A percentile compares a stretch with the other conserved stretches of the same genome.
phyloP scores from a whole-genome alignment of 2,329 filamentous ascomycete genomes.

The Emericellopsis cladophorae region DNA sequence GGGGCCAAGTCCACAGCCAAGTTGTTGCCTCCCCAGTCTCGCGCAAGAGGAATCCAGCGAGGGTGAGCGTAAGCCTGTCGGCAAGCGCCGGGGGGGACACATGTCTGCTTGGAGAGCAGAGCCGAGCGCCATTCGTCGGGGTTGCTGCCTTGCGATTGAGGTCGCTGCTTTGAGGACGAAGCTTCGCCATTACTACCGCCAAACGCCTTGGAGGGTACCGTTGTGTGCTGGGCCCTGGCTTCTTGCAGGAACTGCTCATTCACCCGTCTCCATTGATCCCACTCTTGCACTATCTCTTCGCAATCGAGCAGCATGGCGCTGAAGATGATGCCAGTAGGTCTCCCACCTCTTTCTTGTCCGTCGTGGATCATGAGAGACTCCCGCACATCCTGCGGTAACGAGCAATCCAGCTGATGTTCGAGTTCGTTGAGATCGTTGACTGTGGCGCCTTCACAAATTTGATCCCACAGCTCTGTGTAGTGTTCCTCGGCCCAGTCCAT shows the following conservation, averaged over 20 bases:
- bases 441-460: slow-evolving; percentile 84
- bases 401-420: slow-evolving; percentile 91
- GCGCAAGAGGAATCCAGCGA: slow-evolving; percentile 88
- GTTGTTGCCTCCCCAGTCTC: slow-evolving; percentile 98
- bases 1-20: slow-evolving; percentile 86
- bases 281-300: slow-evolving; percentile 95
- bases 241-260: slow-evolving; percentile 76
- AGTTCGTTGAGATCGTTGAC: slow-evolving; percentile 93
- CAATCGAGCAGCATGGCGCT: slow-evolving; percentile 93
- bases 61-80: slow-evolving; percentile 91
- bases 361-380: slow-evolving; percentile 87
- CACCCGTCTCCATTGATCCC: slow-evolving; percentile 90
- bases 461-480: slow-evolving; percentile 88
- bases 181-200: slow-evolving; percentile 52
- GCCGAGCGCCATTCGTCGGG: slow-evolving; percentile 68
- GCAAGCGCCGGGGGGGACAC: slow-evolving; percentile 72
- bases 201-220: slow-evolving; percentile 58
- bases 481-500: slow-evolving; percentile 90
- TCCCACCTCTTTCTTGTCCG: slow-evolving; percentile 89
- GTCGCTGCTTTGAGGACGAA: slow-evolving; percentile 52
- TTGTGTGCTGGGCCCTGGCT: slow-evolving; percentile 42
- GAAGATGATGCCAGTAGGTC: slow-evolving; percentile 86
- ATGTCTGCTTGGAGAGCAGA: slow-evolving; percentile 73
- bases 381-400: slow-evolving; percentile 81
- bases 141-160: slow-evolving; percentile 36